Percentiles rank a stretch among this genome's conserved stretches.
Evolutionary conservation across 495 filamentous ascomycete species (phyloP).

Genomic region (Tetracladium marchalianum): DNA sequence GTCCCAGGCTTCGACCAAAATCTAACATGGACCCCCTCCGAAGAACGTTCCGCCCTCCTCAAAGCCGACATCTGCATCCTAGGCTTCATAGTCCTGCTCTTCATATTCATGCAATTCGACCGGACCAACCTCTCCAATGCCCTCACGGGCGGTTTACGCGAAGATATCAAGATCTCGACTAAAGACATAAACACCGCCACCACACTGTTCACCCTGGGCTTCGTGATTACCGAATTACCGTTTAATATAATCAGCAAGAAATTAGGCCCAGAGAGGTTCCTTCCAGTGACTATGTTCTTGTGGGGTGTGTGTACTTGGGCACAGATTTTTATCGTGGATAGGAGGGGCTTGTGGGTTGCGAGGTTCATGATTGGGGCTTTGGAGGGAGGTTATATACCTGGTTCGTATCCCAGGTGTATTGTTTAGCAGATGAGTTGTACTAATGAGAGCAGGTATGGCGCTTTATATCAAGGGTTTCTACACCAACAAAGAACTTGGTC

Average conservation of each 20-base stretch:
- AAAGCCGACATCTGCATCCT: too few species aligned
- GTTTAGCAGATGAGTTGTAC: too few species aligned
- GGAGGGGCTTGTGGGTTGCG: slow-evolving; percentile 47
- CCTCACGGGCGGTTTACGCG: not conserved
- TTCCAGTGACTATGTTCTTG: slow-evolving; percentile 68
- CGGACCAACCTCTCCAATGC: too few species aligned
- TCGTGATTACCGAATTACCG: slow-evolving; percentile 61
- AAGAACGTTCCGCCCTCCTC: too few species aligned
- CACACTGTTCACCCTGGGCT: slow-evolving; percentile 58
- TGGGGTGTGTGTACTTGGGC: slow-evolving; percentile 65
- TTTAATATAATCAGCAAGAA: slow-evolving; percentile 65
- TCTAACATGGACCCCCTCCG: too few species aligned
- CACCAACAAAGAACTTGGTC: too few species aligned
- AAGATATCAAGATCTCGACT: slow-evolving; percentile 46
- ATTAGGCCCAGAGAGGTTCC: slow-evolving; percentile 76
- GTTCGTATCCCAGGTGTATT: too few species aligned
- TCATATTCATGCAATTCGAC: too few species aligned
- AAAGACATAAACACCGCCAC: slow-evolving; percentile 72
- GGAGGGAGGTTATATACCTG: slow-evolving; percentile 58
- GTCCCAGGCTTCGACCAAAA: too few species aligned
- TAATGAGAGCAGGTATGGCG: too few species aligned
- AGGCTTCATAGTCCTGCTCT: too few species aligned
- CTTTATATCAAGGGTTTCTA: too few species aligned
- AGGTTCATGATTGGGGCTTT: slow-evolving; percentile 58
- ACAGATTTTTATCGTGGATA: slow-evolving; percentile 52